These are phyloP conservation scores for Xerocomus minutiporus DNA, from an alignment of 1,284 basidiomycete species.

Conservation along the genomic window DNA sequence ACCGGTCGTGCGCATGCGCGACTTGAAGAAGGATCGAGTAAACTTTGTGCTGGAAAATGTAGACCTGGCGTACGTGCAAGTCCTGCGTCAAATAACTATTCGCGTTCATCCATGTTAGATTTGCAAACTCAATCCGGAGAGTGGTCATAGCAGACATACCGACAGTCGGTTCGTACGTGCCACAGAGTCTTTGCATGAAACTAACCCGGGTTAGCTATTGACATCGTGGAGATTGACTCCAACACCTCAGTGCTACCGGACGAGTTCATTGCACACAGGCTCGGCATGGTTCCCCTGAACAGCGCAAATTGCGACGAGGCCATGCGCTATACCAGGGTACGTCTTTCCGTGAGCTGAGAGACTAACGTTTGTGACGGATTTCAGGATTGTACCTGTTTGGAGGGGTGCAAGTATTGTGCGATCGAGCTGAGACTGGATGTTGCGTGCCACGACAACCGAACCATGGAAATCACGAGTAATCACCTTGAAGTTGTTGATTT, in stretches of 20 bases:
- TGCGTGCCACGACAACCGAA: conserved; percentile 61
- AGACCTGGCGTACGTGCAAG: conserved; percentile 70
- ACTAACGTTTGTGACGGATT: conserved; percentile 8
- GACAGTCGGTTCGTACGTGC: conserved; percentile 70
- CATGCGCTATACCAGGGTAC: conserved; percentile 75
- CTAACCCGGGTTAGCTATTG: conserved; percentile 68
- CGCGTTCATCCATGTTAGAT: conserved; percentile 36
- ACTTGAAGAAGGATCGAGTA: conserved; percentile 73
- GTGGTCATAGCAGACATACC: conserved; percentile 95
- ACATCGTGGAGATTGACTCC: conserved; percentile 89
- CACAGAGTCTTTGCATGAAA: neutral
- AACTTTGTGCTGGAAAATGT: conserved; percentile 92
- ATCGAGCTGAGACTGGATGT: conserved; percentile 73
- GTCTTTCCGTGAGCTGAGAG: conserved; percentile 24
- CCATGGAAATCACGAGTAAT: conserved; percentile 80
- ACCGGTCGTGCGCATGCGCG: conserved; percentile 71
- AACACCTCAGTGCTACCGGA: conserved; percentile 96
- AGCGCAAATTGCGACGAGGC: conserved; percentile 83
- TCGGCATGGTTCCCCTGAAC: conserved; percentile 91
- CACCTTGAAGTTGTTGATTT: conserved; percentile 61
- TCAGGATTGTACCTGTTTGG: conserved; percentile 83
- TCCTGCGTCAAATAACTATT: conserved; percentile 1
- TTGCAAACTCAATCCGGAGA: conserved; percentile 85
- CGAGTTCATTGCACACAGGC: conserved; percentile 94
- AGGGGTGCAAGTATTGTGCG: conserved; percentile 77